A percentile compares a stretch with the other conserved stretches of the same genome.
Conservation (phyloP, 305 asterid genomes). For the Fraxinus sp. region DNA sequence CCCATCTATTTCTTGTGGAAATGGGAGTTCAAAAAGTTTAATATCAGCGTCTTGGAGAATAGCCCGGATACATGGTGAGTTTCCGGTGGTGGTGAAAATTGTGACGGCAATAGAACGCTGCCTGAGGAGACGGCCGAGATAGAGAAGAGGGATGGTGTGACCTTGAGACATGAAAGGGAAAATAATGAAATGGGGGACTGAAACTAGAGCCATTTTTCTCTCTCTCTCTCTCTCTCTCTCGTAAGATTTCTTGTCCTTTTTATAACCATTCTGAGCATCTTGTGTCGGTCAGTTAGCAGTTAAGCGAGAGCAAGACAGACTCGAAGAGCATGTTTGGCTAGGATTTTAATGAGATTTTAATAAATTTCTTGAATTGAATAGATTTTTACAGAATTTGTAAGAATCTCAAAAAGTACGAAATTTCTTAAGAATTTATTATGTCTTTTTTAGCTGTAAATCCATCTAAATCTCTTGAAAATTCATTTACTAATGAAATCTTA, state of each 20-base stretch:
- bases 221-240: too few relatives aligned
- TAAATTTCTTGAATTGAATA: too few relatives aligned
- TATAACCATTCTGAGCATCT: background rate
- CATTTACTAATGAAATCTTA: too few relatives aligned
- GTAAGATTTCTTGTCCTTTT: background rate
- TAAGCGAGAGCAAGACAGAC: too few relatives aligned
- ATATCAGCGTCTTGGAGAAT: conserved; percentile 30
- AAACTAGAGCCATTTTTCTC: conserved; percentile 37
- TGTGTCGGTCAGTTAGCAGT: background rate
- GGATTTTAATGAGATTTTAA: background rate
- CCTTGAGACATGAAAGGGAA: conserved; percentile 75
- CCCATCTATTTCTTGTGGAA: conserved; percentile 42
- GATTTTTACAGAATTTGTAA: too few relatives aligned
- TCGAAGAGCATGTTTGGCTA: background rate
- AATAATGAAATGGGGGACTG: conserved; percentile 50
- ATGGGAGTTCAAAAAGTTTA: conserved; percentile 48
- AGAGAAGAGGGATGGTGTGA: conserved; percentile 72
- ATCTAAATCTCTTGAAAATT: too few relatives aligned
- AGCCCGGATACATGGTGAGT: conserved; percentile 43
- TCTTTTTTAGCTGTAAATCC: too few relatives aligned
- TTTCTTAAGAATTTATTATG: too few relatives aligned
- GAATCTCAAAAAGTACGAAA: background rate
- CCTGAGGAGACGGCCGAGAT: conserved; percentile 61
- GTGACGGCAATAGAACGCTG: conserved; percentile 50
- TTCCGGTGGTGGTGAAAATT: conserved; percentile 59